Conservation (phyloP, 371 early-diverging fungal genomes). For the Basidiobolus heterosporus region DNA sequence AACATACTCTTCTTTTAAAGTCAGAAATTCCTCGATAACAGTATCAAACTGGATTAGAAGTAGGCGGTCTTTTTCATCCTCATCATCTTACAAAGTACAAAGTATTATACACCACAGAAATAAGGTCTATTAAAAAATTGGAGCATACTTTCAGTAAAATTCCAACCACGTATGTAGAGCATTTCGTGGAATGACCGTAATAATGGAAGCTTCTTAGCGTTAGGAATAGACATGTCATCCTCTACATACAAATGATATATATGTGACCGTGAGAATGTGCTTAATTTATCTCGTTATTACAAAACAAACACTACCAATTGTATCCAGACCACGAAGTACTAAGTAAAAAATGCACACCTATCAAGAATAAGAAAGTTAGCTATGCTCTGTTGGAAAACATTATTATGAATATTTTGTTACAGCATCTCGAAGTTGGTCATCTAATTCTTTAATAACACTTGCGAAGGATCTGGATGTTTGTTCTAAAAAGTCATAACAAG, state of each 20-base stretch:
- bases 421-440: constrained; percentile 69
- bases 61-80: constrained; percentile 82
- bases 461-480: constrained; percentile 90
- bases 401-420: constrained; percentile 19
- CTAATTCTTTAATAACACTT: constrained; percentile 83
- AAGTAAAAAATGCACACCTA: constrained; percentile 82
- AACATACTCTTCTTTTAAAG: constrained; percentile 38
- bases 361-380: not conserved
- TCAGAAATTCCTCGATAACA: constrained; percentile 76
- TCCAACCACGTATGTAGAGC: constrained; percentile 68
- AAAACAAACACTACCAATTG: constrained; percentile 38
- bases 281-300: not conserved
- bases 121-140: too few relatives aligned
- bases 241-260: constrained; percentile 24
- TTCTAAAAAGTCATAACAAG: constrained; percentile 80
- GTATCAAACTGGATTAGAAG: constrained; percentile 73
- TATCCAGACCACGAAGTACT: constrained; percentile 87
- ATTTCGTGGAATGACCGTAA: constrained; percentile 64
- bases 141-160: constrained; percentile 6
- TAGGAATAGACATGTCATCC: constrained; percentile 77
- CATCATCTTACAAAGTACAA: constrained; percentile 34
- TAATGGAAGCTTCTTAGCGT: constrained; percentile 55
- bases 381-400: not conserved
- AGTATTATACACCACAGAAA: not conserved
- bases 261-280: not conserved